phyloP scores from a whole-genome alignment of 176 grass and related monocot genomes.

The maize (Zea mays) region Zm-B73-REFERENCE-NAM-5.0 NC_050100.1:26561001-26561500 shows the following conservation, averaged over 20 bases:
- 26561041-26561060: constrained; percentile 85
- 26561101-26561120: constrained; percentile 41
- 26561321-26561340: not conserved
- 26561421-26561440: not conserved
- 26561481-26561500: not conserved
- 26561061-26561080: constrained; percentile 96
- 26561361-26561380: constrained; percentile 9
- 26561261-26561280: not conserved
- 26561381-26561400: not conserved
- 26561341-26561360: not conserved
- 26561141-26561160: constrained; percentile 76
- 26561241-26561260: not conserved
- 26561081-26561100: constrained; percentile 95
- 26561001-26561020: constrained; percentile 19
- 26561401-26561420: not conserved
- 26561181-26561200: constrained; percentile 97
- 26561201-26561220: constrained; percentile 97
- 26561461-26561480: constrained; percentile 13
- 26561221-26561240: constrained; percentile 41
- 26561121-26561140: constrained; percentile 72
- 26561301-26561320: not conserved
- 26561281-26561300: constrained; percentile 3
- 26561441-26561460: not conserved
- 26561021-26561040: not conserved
- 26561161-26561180: constrained; percentile 90